Evolutionary conservation across 352 stramenopile species (phyloP).

Genomic region (Aphanomyces astaci): DNA sequence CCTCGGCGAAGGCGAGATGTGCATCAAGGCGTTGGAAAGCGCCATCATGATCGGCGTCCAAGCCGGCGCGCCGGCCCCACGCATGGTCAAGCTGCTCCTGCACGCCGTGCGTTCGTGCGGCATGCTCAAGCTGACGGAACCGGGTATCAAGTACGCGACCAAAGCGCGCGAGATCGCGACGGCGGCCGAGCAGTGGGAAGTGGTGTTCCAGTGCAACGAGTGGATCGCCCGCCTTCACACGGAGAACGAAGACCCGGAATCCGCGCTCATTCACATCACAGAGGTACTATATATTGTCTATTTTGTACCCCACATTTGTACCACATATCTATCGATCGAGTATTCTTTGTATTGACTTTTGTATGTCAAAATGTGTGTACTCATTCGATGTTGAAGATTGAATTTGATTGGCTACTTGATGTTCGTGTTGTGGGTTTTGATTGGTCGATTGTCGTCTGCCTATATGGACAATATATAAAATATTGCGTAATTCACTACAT

Average conservation of each 20-base stretch:
- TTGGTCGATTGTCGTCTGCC: no score
- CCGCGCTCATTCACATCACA: constrained; percentile 14
- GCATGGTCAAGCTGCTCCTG: constrained; percentile 23
- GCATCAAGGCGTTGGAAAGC: constrained; percentile 20
- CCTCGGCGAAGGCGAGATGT: constrained; percentile 20
- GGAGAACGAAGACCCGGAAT: constrained; percentile 15
- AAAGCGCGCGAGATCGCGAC: constrained; percentile 20
- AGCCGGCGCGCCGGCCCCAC: constrained; percentile 14
- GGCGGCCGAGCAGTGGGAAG: constrained; percentile 10
- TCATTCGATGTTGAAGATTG: no score
- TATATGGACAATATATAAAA: no score
- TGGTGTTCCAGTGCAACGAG: constrained; percentile 24
- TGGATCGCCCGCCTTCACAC: constrained; percentile 22
- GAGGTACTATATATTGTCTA: constrained; percentile 11
- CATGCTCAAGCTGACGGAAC: constrained; percentile 22
- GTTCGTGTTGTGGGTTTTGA: no score
- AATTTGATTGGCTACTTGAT: no score
- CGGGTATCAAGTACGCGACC: constrained; percentile 16
- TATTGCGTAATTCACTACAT: no score
- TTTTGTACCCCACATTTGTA: no score
- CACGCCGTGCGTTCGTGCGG: constrained; percentile 17
- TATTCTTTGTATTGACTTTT: no score
- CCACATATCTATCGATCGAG: no score
- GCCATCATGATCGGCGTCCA: constrained; percentile 23
- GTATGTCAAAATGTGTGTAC: no score